Conservation (phyloP, 2,329 filamentous ascomycete species). For the Cucurbitaria berberidis region DNA sequence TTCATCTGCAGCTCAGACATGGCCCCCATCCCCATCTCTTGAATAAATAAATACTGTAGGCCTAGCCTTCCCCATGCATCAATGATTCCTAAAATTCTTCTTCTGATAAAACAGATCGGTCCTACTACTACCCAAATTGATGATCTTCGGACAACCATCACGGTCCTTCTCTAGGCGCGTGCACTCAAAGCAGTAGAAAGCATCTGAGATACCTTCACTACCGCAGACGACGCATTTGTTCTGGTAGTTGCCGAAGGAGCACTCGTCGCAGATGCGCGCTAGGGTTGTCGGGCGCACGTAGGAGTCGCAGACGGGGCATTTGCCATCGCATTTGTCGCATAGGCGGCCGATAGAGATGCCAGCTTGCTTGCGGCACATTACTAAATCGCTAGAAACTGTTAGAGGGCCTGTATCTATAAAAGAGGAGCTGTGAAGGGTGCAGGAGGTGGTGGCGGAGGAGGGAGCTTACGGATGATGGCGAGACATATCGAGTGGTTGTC, state of each 20-base stretch:
- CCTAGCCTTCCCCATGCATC: not conserved
- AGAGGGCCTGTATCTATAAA: conserved; percentile 10
- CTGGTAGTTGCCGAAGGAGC: conserved; percentile 99
- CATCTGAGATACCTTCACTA: conserved; percentile 96
- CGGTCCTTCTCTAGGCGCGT: conserved; percentile 95
- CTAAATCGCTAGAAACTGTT: conserved; percentile 73
- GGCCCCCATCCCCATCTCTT: not conserved
- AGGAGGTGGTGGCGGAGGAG: conserved; percentile 25
- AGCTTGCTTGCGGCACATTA: conserved; percentile 99
- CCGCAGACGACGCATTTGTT: conserved; percentile 99
- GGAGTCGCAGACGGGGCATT: conserved; percentile 98
- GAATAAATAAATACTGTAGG: not conserved
- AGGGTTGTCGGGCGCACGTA: conserved; percentile 98
- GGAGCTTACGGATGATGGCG: conserved; percentile 83
- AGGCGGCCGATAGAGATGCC: conserved; percentile 98
- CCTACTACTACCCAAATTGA: conserved; percentile 92
- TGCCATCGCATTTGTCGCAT: conserved; percentile 99
- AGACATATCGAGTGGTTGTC: conserved; percentile 67
- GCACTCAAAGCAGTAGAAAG: conserved; percentile 99
- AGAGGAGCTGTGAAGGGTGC: not conserved
- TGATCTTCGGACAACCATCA: conserved; percentile 98
- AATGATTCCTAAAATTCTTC: conserved; percentile 71
- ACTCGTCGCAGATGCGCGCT: conserved; percentile 98
- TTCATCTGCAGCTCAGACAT: not conserved
- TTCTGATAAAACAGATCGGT: conserved; percentile 88